Evolutionary conservation across 2,329 filamentous ascomycete genomes (phyloP), one percentile per base, ranked within the genome.

Genomic region (Trichoderma afroharzianum): DNA sequence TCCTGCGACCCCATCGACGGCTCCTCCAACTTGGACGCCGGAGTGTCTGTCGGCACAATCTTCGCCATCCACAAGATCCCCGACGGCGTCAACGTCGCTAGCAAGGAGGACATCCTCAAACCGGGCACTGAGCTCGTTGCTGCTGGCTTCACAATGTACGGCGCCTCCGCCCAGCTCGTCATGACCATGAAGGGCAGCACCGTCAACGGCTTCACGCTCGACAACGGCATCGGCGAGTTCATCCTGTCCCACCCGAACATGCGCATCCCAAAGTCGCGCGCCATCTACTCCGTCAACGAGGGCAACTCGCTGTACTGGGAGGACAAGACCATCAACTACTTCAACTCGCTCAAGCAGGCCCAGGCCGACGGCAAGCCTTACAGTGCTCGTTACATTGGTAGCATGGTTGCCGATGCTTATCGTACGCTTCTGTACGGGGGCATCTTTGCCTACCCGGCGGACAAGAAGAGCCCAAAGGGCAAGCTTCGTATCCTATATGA

Each of bases 131-230:
- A 98, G 83, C 89, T 98, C 75, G 89, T 98, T 24, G 95, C 96
- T 43, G 91, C 93, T 26, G 96, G 96, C n/a, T 99, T 99, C 88
- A 99, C 96, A 83, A 99, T 99, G 96, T 99, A 99, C 84, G 96
- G 96, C 79, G 96, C 96, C 76, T 98, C 95, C 3, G 91, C 96
- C 4, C 95, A 98, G 85, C 88, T 99, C 59, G 96, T 99, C 78
- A 92, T 99, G 80, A 99, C 96, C 76, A 98, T 98, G 94, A 93
- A 92, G 83, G 93, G 91, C 76, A 93, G 95, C 74, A 88, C 85
- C 73, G 96, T 99, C 83, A 98, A 98, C 83, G 96, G 96, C 78
- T 99, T 99, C 87, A 99, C 96, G 30, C 90, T 99, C 78, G 96
- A 99, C 85, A 97, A 93, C 82, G 93, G 94, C 21, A 90, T 99